Evolutionary conservation across 1,284 basidiomycete species (phyloP).

Genomic region (Pulveroboletus sp.): DNA sequence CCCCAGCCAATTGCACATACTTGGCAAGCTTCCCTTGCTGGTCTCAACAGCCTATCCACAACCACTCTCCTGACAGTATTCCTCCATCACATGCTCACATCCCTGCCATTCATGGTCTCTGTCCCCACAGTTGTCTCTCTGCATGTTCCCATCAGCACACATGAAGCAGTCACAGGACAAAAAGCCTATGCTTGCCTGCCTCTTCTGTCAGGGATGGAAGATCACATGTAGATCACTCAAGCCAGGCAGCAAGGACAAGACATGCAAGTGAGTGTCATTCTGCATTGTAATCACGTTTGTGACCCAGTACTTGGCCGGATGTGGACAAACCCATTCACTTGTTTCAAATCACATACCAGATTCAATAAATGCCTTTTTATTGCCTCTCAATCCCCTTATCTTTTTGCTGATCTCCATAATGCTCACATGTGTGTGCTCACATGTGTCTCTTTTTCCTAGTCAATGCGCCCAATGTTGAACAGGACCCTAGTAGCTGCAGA

Average conservation of each 20-base stretch:
- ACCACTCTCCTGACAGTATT: constrained; percentile 12
- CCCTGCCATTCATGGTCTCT: constrained; percentile 25
- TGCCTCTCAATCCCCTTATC: constrained; percentile 21
- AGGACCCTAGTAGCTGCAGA: too few relatives aligned
- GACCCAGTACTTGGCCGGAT: background rate
- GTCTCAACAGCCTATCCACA: constrained; percentile 6
- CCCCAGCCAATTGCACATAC: constrained; percentile 18
- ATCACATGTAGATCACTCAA: constrained; percentile 59
- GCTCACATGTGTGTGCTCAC: constrained; percentile 10
- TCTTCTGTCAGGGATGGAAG: constrained; percentile 60
- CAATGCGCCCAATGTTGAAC: background rate
- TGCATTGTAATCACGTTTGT: background rate
- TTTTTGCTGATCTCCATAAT: constrained; percentile 20
- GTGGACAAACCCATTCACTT: constrained; percentile 5
- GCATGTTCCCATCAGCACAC: constrained; percentile 21
- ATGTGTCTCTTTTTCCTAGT: constrained; percentile 1
- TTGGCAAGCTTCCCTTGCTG: constrained; percentile 11
- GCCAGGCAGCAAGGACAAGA: constrained; percentile 46
- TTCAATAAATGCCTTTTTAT: constrained; percentile 11
- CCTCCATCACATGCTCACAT: constrained; percentile 13
- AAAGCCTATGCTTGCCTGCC: constrained; percentile 55
- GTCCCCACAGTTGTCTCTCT: constrained; percentile 15
- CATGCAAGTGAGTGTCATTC: constrained; percentile 53
- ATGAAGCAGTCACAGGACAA: constrained; percentile 32
- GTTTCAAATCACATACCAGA: constrained; percentile 9